A percentile compares a stretch with the other conserved stretches of the same genome.
phyloP scores from a whole-genome alignment of 2,329 filamentous ascomycete species.

The Parafenestella ontariensis region DNA sequence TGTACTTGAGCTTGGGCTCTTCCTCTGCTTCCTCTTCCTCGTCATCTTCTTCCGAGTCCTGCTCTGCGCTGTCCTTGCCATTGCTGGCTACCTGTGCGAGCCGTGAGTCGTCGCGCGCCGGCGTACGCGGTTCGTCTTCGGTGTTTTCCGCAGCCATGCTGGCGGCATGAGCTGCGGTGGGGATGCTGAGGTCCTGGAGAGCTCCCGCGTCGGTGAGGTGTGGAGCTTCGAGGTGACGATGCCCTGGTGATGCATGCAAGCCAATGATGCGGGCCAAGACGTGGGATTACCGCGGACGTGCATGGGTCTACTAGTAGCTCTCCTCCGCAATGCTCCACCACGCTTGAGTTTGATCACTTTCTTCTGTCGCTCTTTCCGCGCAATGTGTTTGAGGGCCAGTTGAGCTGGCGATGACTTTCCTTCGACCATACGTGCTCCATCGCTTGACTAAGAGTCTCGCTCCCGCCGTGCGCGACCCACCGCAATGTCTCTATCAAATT shows the following conservation, averaged over 20 bases:
- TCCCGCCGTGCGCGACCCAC: conserved; percentile 7
- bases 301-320: conserved; percentile 16
- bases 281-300: conserved; percentile 12
- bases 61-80: conserved; percentile 29
- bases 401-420: conserved; percentile 33
- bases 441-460: conserved; percentile 32
- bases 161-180: conserved; percentile 47
- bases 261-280: conserved; percentile 42
- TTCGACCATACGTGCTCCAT: conserved; percentile 28
- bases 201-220: conserved; percentile 27
- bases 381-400: conserved; percentile 24
- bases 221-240: conserved; percentile 32
- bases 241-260: conserved; percentile 22
- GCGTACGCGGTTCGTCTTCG: conserved; percentile 49
- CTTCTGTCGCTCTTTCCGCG: neutral
- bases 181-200: conserved; percentile 20
- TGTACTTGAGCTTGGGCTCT: conserved; percentile 93
- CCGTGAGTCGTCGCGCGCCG: conserved; percentile 17
- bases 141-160: conserved; percentile 51
- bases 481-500: conserved; percentile 8
- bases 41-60: conserved; percentile 53
- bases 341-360: neutral
- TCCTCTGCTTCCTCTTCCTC: conserved; percentile 88
- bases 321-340: conserved; percentile 19
- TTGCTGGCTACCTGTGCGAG: conserved; percentile 29